Evolutionary conservation across 345 rosid genomes (phyloP).

Genomic region (Eucalyptus polybractea): DNA sequence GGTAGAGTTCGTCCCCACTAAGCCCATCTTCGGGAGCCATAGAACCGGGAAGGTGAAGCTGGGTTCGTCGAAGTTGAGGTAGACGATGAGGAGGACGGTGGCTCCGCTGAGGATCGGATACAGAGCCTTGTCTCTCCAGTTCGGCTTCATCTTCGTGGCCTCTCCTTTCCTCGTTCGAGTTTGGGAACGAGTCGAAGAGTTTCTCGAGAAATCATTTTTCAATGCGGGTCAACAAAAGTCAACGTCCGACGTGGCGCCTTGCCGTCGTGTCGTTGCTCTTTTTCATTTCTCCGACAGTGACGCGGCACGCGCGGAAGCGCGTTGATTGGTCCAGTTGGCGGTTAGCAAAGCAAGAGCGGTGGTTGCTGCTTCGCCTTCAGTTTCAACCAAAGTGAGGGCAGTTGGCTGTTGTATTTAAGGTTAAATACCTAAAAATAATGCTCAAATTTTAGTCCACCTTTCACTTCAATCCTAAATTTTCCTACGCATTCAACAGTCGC

Average conservation of each 20-base stretch:
- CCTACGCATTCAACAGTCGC: background rate
- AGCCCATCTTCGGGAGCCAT: slow-evolving; percentile 24
- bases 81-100: slow-evolving; percentile 8
- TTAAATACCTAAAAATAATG: background rate
- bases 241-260: background rate
- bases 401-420: rapidly evolving
- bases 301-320: background rate
- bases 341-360: background rate
- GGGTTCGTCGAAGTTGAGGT: slow-evolving; percentile 5
- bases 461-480: rapidly evolving
- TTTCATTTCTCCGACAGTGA: background rate
- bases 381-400: rapidly evolving
- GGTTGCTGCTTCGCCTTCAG: background rate
- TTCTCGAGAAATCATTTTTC: background rate
- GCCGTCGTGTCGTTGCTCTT: background rate
- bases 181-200: background rate
- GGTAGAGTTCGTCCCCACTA: slow-evolving; percentile 18
- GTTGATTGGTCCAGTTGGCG: background rate
- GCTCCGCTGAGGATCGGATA: slow-evolving; percentile 13
- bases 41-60: background rate
- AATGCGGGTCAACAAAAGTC: background rate
- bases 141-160: background rate
- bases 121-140: slow-evolving; percentile 12
- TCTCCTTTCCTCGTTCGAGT: background rate
- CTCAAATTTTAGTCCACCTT: rapidly evolving